phyloP scores from a whole-genome alignment of 2,329 filamentous ascomycete species.

The Fusarium phyllophilum region DNA sequence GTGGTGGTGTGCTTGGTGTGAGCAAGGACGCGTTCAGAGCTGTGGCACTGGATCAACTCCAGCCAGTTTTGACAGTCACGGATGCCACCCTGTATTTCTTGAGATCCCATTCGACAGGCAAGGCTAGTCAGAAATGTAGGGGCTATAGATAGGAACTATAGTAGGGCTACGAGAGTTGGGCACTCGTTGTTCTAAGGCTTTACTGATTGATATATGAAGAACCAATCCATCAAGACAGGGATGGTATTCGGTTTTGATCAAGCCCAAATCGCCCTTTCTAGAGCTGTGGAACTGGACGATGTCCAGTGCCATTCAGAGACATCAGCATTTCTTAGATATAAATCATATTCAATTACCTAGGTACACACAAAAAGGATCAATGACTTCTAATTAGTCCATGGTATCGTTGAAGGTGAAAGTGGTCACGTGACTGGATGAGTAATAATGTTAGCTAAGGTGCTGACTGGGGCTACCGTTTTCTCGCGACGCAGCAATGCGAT shows the following conservation, averaged over 20 bases:
- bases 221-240: background rate
- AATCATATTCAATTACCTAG: background rate
- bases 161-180: constrained; percentile 3
- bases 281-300: background rate
- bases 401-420: background rate
- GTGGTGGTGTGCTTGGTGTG: background rate
- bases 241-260: background rate
- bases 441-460: constrained; percentile 1
- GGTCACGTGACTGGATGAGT: constrained; percentile 37
- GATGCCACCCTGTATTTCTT: background rate
- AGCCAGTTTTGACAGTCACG: background rate
- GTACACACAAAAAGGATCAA: background rate
- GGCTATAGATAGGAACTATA: constrained; percentile 15
- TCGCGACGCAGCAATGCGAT: constrained; percentile 29
- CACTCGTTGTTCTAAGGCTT: background rate
- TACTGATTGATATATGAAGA: background rate
- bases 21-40: background rate
- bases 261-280: background rate
- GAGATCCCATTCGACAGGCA: background rate
- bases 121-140: constrained; percentile 3
- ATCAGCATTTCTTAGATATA: constrained; percentile 4
- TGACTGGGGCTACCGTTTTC: constrained; percentile 23
- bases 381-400: background rate
- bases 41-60: background rate
- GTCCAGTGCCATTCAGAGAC: background rate